Evolutionary conservation across 1,139 yeast genomes (phyloP).

Genomic region (Blastobotrys buckinghamii): DNA sequence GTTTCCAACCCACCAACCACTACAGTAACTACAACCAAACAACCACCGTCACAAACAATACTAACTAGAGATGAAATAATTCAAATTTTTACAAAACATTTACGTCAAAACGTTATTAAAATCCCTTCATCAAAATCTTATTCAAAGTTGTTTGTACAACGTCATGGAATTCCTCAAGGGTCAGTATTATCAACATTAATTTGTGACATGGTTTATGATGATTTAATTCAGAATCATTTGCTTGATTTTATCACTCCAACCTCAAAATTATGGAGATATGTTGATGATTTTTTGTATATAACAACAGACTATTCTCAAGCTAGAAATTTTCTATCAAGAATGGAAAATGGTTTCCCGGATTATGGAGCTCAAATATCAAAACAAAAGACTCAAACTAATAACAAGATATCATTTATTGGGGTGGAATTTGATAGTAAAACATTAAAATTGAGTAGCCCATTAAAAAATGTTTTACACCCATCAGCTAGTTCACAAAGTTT

Average conservation of each 20-base stretch:
- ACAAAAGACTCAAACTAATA: constrained; percentile 44
- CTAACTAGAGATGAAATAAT: constrained; percentile 13
- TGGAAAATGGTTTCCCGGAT: constrained; percentile 37
- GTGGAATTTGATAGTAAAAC: not conserved
- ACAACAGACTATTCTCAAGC: constrained; percentile 36
- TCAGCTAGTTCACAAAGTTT: not conserved
- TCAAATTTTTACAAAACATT: constrained; percentile 34
- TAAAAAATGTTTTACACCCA: not conserved
- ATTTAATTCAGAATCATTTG: constrained; percentile 47
- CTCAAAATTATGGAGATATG: constrained; percentile 54
- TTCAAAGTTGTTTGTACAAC: constrained; percentile 40
- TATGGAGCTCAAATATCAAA: constrained; percentile 60
- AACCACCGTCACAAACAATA: not conserved
- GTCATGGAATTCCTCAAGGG: constrained; percentile 81
- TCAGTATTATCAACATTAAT: constrained; percentile 68
- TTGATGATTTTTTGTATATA: constrained; percentile 79
- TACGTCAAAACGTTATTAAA: constrained; percentile 38
- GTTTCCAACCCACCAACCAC: not conserved
- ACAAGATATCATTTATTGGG: constrained; percentile 1
- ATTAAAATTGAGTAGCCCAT: not conserved
- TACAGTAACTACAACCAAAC: not conserved
- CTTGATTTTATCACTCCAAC: constrained; percentile 17
- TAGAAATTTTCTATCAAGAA: not conserved
- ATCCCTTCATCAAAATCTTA: constrained; percentile 30
- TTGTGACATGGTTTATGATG: constrained; percentile 70